Percentiles rank a stretch among this genome's conserved stretches.
Conservation (phyloP, 805 yeast genomes). For the Cyberlindnera lachancei region DNA sequence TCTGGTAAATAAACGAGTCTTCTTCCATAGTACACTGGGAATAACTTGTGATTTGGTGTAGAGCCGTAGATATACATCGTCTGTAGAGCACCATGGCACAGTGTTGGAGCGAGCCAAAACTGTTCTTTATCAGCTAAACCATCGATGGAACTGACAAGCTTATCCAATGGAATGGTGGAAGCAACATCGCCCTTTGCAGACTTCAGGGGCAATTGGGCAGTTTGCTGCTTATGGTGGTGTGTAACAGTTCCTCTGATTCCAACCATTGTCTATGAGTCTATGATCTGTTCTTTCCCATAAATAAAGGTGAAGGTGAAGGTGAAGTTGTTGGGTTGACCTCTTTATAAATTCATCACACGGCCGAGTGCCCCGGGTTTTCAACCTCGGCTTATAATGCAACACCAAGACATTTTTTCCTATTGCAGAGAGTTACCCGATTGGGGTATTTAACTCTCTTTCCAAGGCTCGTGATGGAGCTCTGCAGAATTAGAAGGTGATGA, state of each 20-base stretch:
- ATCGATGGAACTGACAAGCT: conserved; percentile 27
- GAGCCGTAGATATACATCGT: conserved; percentile 56
- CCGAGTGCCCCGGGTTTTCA: not conserved
- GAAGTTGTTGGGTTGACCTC: no score
- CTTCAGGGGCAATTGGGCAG: conserved; percentile 22
- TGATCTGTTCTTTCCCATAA: not conserved
- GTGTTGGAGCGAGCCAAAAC: conserved; percentile 52
- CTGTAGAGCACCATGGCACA: conserved; percentile 71
- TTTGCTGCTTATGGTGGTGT: conserved; percentile 15
- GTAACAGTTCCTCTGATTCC: conserved; percentile 24
- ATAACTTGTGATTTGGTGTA: conserved; percentile 43
- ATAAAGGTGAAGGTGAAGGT: no score
- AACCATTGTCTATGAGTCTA: conserved; percentile 18
- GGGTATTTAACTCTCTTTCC: no score
- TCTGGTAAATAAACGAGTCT: conserved; percentile 51
- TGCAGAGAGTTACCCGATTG: no score
- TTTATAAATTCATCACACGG: no score
- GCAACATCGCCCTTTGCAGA: conserved; percentile 9
- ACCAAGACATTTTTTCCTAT: no score
- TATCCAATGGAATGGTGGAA: conserved; percentile 16
- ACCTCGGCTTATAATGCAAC: no score
- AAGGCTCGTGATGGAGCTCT: no score
- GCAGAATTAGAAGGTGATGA: no score
- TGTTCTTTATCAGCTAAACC: conserved; percentile 39
- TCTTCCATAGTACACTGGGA: conserved; percentile 67